Percentiles rank a stretch among this genome's conserved stretches.
Evolutionary conservation across 2,329 filamentous ascomycete genomes (phyloP).

Genomic region (Phyllosticta paracitricarpa): DNA sequence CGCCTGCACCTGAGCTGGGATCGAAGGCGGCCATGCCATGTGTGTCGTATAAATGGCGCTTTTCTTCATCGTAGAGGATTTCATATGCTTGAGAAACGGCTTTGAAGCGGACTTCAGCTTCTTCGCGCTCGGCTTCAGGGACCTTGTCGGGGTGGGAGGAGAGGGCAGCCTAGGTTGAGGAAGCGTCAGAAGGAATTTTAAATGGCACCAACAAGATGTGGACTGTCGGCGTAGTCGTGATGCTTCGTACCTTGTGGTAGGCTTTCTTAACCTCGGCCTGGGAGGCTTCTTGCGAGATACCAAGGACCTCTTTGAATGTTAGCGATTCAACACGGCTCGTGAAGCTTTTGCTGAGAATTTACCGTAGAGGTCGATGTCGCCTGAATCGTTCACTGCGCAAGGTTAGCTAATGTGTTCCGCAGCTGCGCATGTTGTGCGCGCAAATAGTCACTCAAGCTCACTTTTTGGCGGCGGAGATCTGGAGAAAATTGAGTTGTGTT

Average conservation of each 20-base stretch:
- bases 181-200: slow-evolving; percentile 6
- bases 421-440: not conserved
- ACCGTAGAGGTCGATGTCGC: slow-evolving; percentile 52
- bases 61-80: slow-evolving; percentile 92
- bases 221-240: too few relatives aligned
- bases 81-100: slow-evolving; percentile 89
- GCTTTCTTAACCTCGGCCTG: slow-evolving; percentile 87
- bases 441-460: slow-evolving; percentile 12
- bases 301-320: slow-evolving; percentile 59
- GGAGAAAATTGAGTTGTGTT: not conserved
- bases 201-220: too few relatives aligned
- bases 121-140: slow-evolving; percentile 69
- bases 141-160: slow-evolving; percentile 94
- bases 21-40: slow-evolving; percentile 97
- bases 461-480: not conserved
- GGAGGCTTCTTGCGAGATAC: slow-evolving; percentile 59
- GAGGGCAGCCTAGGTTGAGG: slow-evolving; percentile 58
- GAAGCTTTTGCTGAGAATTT: slow-evolving; percentile 3
- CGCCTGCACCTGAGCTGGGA: slow-evolving; percentile 56
- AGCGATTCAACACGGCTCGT: slow-evolving; percentile 13
- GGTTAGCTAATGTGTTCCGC: not conserved
- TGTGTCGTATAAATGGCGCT: slow-evolving; percentile 81
- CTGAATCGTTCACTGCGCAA: slow-evolving; percentile 24
- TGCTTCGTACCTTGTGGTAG: slow-evolving; percentile 69
- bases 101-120: slow-evolving; percentile 89